Base-by-base conservation (phyloP, 352 stramenopile genomes). In the Globisporangium viniferum region DNA sequence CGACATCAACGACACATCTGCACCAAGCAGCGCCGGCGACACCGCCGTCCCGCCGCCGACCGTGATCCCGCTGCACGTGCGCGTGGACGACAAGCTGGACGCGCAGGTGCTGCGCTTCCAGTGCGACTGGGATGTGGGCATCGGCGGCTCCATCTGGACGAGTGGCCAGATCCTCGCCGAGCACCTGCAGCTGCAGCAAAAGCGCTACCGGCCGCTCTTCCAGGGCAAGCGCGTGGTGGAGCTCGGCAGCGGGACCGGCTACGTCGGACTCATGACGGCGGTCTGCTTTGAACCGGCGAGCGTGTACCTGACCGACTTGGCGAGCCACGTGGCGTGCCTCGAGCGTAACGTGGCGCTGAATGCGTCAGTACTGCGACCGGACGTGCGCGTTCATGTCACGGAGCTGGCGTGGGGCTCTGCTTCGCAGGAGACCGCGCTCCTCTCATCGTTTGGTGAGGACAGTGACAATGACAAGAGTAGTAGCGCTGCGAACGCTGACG, bases 71-170 rank as follows among this genome's bases (percentile, higher is more conserved):
- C 74, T 90, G 68, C 73, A 60, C 5, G 79, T 92, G 63, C 74
- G 51, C 64, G 73, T 86, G 36, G 73, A 82, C 44, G 70, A 79
- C 54, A 61, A 64, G 20, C 18, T 46, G 20, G 51, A 73, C n/a
- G 46, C 73, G 36, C 69, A 70, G 3, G 73, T 79, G 58, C 69
- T 94, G 44, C 67, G 82, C 70, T 91, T 95, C 54, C 74, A 84
- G 64, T 95, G 87, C 73, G 78, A 93, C 68, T 95, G 87, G 87
- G 74, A 85, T 59, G 75, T 91, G 33, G 87, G 87, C 61, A 95
- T 95, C 69, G 87, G 87, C 65, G 87, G 87, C 58, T 93, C 84
- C 12, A 74, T 95, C 33, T 95, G 87, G 87, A 95, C 87, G 3
- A 95, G 87, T 64, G 87, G 85, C 5, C 76, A 91, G 74, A 76